Percentiles rank a stretch among this genome's conserved stretches.
Conservation (phyloP, 768 basidiomycete genomes). For the Naganishia antarctica region DNA sequence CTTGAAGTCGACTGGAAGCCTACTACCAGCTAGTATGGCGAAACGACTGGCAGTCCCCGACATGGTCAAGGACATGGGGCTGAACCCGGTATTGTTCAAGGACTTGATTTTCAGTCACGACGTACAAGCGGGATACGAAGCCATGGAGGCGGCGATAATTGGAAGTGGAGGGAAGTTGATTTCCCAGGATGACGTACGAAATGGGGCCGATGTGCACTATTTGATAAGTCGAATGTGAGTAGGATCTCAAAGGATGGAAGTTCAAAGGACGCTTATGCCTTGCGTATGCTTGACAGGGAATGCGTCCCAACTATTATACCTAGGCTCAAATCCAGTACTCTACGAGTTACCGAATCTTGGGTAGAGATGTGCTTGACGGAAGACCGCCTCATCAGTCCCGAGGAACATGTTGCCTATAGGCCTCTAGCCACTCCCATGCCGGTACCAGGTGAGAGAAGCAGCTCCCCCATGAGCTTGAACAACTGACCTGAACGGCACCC, state of each 20-base stretch:
- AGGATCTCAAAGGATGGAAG: background rate
- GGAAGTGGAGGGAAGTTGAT: constrained; percentile 35
- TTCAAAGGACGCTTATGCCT: too few relatives aligned
- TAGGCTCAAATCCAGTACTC: constrained; percentile 22
- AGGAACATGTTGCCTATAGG: constrained; percentile 65
- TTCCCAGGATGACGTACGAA: constrained; percentile 31
- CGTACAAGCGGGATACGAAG: constrained; percentile 33
- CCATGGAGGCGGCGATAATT: constrained; percentile 36
- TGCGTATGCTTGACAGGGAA: background rate
- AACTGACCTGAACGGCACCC: too few relatives aligned
- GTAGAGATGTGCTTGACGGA: constrained; percentile 77
- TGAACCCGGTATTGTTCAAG: constrained; percentile 33
- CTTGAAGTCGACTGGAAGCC: background rate
- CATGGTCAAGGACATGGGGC: constrained; percentile 7
- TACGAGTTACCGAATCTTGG: constrained; percentile 81
- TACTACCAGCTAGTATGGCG: constrained; percentile 12
- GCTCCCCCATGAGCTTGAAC: too few relatives aligned
- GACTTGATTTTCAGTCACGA: constrained; percentile 39
- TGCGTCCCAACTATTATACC: constrained; percentile 5
- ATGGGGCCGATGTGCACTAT: constrained; percentile 39
- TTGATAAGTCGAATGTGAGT: constrained; percentile 43
- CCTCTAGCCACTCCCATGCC: constrained; percentile 63
- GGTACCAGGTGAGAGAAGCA: constrained; percentile 55
- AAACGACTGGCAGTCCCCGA: background rate
- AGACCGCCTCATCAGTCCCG: constrained; percentile 63